Base-by-base conservation (phyloP, 129 eudicot species). In the Artemisia argyi region DNA sequence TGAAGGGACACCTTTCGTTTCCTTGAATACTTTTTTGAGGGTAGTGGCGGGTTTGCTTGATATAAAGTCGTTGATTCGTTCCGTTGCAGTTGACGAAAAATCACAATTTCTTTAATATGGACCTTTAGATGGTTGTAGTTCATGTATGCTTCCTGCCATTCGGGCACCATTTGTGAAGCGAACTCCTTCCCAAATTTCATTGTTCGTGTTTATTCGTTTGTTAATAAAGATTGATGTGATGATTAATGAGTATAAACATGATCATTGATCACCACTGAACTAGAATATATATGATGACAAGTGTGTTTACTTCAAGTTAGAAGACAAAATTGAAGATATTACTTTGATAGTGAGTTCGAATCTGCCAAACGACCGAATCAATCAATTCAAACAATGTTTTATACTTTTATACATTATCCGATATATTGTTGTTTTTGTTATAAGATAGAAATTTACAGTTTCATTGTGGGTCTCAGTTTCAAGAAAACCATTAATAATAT, bases 81-180 rank as follows among this genome's bases (percentile, higher is more conserved):
- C 32, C 9, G 52, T 30, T 61, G 75, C 4, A 69, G 47, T 50
- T 35, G 18, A 2, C 68, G 68, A 18, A 63, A 63, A 30, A 63
- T 55, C 53, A 49, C 56, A 69, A 84, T 80, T 39, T 82, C 87
- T 75, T 85, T 82, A 3, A 88, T 39, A 20, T 80, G 66, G 8
- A 54, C 48, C 71, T 88, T 88, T 9, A 88, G 78, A 61, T 52
- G 58, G 3, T 61, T 49, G 62, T 88, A 88, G 63, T 85, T 81
- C 84, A 82, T 74, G 77, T 85, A 88, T 48, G 89, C 93, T 48
- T 73, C 76, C 4, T 80, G 76, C 94, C 94, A 88, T 80, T 88
- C 94, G 13, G 90, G 95, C 86, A 85, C 88, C 95, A 85, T 82
- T 73, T 88, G 90, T 28, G 90, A 80, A 50, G 66, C 55, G 12